phyloP scores from a whole-genome alignment of 768 basidiomycete species.

The Mycena filopes region DNA sequence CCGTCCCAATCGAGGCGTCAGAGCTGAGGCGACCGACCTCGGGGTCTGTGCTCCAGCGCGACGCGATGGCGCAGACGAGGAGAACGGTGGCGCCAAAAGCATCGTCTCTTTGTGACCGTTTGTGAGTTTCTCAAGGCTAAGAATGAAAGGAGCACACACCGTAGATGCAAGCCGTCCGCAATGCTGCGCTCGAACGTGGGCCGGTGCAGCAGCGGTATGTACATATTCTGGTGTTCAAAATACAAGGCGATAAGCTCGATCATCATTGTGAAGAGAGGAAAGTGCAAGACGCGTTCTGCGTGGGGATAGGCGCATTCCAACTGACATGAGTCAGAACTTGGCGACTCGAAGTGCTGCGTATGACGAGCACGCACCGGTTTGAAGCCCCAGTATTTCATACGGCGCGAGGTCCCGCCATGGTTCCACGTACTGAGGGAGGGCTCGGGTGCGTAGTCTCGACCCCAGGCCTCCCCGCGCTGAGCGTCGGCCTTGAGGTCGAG shows the following conservation, averaged over 20 bases:
- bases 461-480: conserved; percentile 47
- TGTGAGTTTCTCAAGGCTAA: too few species aligned
- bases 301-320: background rate
- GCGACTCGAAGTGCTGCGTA: background rate
- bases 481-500: conserved; percentile 64
- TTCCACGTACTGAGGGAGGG: too few species aligned
- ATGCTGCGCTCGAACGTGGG: conserved; percentile 70
- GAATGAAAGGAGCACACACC: too few species aligned
- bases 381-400: conserved; percentile 33
- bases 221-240: conserved; percentile 66
- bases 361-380: conserved; percentile 37
- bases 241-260: conserved; percentile 68
- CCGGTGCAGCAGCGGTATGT: conserved; percentile 77
- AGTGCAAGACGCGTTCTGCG: conserved; percentile 46
- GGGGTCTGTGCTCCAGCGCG: conserved; percentile 67
- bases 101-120: conserved; percentile 46
- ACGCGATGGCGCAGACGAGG: conserved; percentile 76
- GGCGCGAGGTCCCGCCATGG: conserved; percentile 30
- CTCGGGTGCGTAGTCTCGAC: too few species aligned
- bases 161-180: conserved; percentile 58
- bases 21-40: conserved; percentile 47
- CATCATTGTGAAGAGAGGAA: conserved; percentile 62
- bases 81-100: conserved; percentile 70
- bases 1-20: background rate
- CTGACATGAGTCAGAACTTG: background rate